Evolutionary conservation across 441 rosid species (phyloP), one percentile per base, ranked within the genome.

Genomic region (Populus hybrid): DNA sequence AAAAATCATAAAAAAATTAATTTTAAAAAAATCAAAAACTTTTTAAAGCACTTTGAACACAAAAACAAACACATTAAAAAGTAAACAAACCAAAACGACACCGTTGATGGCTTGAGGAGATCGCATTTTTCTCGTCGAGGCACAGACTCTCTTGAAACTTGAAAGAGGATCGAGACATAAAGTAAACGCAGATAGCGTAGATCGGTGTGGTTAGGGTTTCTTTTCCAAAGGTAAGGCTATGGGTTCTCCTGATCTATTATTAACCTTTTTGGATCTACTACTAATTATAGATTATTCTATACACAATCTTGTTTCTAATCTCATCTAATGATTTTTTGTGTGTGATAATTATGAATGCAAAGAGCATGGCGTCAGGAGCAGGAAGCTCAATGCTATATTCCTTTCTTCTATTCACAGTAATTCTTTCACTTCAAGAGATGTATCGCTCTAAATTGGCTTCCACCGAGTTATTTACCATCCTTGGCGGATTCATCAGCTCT

Each of bases 401-500:
- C 19, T 77, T 89, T 76, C 87, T 90, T 69, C 74, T 86, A 70
- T 90, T 91, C 78, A 83, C 81, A 14, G 89, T 93, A 67, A 86
- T 93, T 74, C 91, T 93, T 28, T 94, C 95, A 9, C 88, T 90
- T 66, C 91, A 87, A 84, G 87, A 87, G 80, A 89, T 94, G 86
- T 88, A 90, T 84, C 81, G 95, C 34, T 92, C 80, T 36, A 88
- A 89, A 84, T 79, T 91, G 81, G 98, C 91, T 6, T 93, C 98
- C 9, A 83, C 95, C 0, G 92, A 94, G 86, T 78, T 86, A 12
- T 89, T 91, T 80, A 93, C 95, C 16, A 90, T 94, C 40, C 89
- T 94, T 10, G 94, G 98, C 64, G 98, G 98, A 66, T 89, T 91
- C 87, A 85, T 83, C 75, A 94, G 94, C 85, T 93, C 94, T 75